phyloP scores from a whole-genome alignment of 345 rosid species.

The Eucalyptus albens region DNA sequence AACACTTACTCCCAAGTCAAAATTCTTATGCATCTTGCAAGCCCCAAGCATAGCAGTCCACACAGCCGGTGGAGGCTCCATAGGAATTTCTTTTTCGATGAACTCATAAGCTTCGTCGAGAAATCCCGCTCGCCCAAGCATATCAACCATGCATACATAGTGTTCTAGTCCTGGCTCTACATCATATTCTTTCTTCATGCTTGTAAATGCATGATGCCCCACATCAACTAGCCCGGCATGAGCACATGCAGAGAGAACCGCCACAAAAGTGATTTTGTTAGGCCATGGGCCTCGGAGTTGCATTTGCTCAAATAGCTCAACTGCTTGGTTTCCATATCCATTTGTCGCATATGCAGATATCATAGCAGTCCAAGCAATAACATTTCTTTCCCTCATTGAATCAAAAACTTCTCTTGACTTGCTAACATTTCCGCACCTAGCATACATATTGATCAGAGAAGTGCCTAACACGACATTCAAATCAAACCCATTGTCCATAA shows the following conservation, averaged over 20 bases:
- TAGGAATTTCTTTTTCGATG: slow-evolving; percentile 23
- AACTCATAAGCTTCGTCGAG: slow-evolving; percentile 50
- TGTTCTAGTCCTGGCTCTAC: slow-evolving; percentile 62
- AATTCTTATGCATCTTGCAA: slow-evolving; percentile 83
- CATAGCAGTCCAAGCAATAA: slow-evolving; percentile 84
- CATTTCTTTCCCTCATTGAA: slow-evolving; percentile 49
- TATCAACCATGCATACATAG: slow-evolving; percentile 71
- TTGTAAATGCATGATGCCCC: slow-evolving; percentile 35
- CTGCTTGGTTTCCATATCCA: slow-evolving; percentile 56
- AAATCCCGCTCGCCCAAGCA: slow-evolving; percentile 82
- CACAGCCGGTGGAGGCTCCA: slow-evolving; percentile 49
- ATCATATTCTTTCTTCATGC: slow-evolving; percentile 33
- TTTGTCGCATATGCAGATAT: slow-evolving; percentile 76
- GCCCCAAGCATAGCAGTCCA: slow-evolving; percentile 97
- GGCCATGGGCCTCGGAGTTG: slow-evolving; percentile 22
- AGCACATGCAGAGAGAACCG: slow-evolving; percentile 75
- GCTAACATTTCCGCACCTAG: slow-evolving; percentile 57
- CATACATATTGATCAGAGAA: slow-evolving; percentile 71
- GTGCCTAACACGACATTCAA: slow-evolving; percentile 69
- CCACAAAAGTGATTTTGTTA: slow-evolving; percentile 62
- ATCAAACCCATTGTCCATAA: slow-evolving; percentile 9
- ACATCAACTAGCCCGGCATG: slow-evolving; percentile 61
- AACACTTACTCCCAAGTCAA: slow-evolving; percentile 55
- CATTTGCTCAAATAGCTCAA: slow-evolving; percentile 48
- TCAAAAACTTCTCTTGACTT: slow-evolving; percentile 59